These are phyloP conservation scores for Ogataea paraovalis DNA, from an alignment of 805 yeast genomes.

Conservation along the genomic window DNA sequence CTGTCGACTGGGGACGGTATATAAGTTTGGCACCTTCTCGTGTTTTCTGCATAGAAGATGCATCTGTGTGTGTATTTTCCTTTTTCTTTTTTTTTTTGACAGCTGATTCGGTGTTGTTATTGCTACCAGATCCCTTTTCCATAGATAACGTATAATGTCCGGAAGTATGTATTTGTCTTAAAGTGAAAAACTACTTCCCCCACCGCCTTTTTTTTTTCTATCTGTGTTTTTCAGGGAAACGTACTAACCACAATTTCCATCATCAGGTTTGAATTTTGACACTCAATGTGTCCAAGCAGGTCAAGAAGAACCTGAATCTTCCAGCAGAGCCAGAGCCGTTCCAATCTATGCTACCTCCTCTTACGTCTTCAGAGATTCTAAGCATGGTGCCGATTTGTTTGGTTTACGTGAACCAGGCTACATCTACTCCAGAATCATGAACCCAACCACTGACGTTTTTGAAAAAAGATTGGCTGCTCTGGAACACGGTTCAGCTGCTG, in stretches of 20 bases:
- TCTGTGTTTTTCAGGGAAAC: not conserved
- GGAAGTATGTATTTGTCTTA: not conserved
- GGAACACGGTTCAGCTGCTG: slow-evolving; percentile 88
- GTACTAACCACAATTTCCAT: not conserved
- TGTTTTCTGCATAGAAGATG: too few species aligned
- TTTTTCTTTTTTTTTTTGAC: too few species aligned
- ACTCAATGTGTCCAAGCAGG: slow-evolving; percentile 96
- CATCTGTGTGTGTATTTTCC: too few species aligned
- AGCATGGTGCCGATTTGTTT: slow-evolving; percentile 89
- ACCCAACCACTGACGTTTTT: slow-evolving; percentile 89
- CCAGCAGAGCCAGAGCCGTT: slow-evolving; percentile 77
- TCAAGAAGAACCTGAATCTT: slow-evolving; percentile 61
- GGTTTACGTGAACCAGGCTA: slow-evolving; percentile 80
- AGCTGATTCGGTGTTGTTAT: too few species aligned
- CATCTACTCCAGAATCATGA: slow-evolving; percentile 85
- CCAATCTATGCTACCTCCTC: slow-evolving; percentile 94
- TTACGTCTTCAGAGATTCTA: slow-evolving; percentile 79
- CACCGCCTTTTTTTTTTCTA: not conserved
- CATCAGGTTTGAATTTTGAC: slow-evolving; percentile 65
- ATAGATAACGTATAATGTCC: not conserved
- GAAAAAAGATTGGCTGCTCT: slow-evolving; percentile 91
- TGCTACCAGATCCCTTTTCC: not conserved
- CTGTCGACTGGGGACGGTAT: too few species aligned
- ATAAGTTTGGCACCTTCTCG: too few species aligned
- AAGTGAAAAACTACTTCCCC: too few species aligned